Base-by-base conservation (phyloP, 257 asterid species). In the Salvia rosmarinus region DNA sequence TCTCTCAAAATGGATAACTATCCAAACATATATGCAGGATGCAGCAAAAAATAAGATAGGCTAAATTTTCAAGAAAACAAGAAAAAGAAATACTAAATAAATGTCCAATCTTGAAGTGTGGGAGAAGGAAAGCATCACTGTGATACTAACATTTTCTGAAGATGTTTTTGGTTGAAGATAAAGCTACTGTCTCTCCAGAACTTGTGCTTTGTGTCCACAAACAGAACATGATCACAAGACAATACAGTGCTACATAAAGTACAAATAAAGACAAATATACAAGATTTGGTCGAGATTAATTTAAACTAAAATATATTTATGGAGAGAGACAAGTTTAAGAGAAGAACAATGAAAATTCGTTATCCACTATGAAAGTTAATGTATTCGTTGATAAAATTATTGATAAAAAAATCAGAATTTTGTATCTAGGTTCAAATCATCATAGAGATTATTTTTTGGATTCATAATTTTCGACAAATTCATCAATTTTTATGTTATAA, bases 81-180 rank as follows among this genome's bases (percentile, higher is more conserved):
- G 23, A 66, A 50, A 47, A 30, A 37, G 11, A 23, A 35, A 5
- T n/a, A 42, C 39, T 32, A 67, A 46, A 73, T 58, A 64, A 72
- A 71, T 59, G 71, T n/a, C 35, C 44, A 67, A 46, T 63, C 23
- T 70, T 76, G 56, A 64, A 72, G 65, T 66, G 65, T 40, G 51
- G 28, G 64, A 46, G 71, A 68, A 78, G 81, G 77, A 78, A 82
- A 79, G 83, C 58, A 77, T 80, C 66, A 16, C 35, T 35, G 42
- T 42, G 68, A 80, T 66, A 67, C 85, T 39, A 60, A 30, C 68
- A 50, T 47, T 40, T 51, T 30, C 34, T 3, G 64, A 62, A 73
- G 11, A 72, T 49, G 68, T 72, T 79, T 65, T 83, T 77, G 89
- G 81, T 70, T 81, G 73, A 81, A 86, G 90, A 81, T 81, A 88